These are phyloP conservation scores for Rubia occidens DNA, from an alignment of 305 asterid genomes.

Conservation along the genomic window DNA sequence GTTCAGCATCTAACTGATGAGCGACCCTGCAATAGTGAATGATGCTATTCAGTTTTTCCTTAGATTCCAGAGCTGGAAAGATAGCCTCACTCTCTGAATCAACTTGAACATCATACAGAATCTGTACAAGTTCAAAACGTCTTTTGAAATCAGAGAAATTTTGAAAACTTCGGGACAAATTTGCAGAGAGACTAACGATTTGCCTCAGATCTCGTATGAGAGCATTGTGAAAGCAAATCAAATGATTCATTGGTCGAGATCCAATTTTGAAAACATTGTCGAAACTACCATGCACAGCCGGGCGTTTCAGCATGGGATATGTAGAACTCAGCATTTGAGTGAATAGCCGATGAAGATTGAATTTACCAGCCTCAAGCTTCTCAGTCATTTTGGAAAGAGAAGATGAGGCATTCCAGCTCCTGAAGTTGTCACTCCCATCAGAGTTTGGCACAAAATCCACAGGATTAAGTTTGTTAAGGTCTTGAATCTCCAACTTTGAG, in stretches of 20 bases:
- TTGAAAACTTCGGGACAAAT: conserved; percentile 37
- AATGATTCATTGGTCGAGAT: conserved; percentile 52
- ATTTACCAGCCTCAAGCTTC: conserved; percentile 28
- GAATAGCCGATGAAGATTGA: conserved; percentile 36
- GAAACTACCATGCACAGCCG: conserved; percentile 19
- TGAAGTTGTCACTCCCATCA: conserved; percentile 18
- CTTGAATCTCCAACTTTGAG: conserved; percentile 14
- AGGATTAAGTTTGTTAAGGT: conserved; percentile 10
- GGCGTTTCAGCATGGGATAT: conserved; percentile 29
- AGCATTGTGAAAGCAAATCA: conserved; percentile 62
- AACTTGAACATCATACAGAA: conserved; percentile 51
- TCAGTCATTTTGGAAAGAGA: conserved; percentile 32
- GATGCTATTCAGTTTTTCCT: conserved; percentile 53
- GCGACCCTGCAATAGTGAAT: conserved; percentile 70
- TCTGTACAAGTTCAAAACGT: conserved; percentile 39
- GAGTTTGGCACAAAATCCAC: conserved; percentile 22
- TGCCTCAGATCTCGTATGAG: conserved; percentile 48
- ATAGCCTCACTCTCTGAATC: conserved; percentile 59
- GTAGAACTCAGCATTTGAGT: conserved; percentile 38
- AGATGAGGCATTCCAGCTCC: conserved; percentile 29
- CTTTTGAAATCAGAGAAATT: conserved; percentile 41
- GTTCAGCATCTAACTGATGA: conserved; percentile 56
- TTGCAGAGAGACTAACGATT: conserved; percentile 50
- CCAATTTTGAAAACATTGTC: conserved; percentile 26
- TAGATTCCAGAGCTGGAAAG: conserved; percentile 78